Conservation (phyloP, 1,139 yeast species). For the Protomyces arabidopsidicola region DNA sequence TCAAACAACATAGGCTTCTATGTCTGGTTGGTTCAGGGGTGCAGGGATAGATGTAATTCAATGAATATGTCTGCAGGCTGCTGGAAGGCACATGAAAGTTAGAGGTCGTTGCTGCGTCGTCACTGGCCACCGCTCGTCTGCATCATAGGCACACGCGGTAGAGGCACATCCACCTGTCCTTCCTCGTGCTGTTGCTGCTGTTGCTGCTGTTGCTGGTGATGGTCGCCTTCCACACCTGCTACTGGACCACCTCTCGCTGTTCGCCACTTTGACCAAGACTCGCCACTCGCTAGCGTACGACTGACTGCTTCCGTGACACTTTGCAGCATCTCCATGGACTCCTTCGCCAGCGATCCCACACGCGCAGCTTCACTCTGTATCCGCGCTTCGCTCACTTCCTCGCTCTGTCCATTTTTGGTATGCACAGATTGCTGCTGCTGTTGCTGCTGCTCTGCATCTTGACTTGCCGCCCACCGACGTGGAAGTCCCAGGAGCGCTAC, state of each 20-base stretch:
- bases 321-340: constrained; percentile 3
- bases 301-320: constrained; percentile 16
- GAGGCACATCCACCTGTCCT: neutral
- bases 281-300: constrained; percentile 18
- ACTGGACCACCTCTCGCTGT: neutral
- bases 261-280: constrained; percentile 17
- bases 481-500: constrained; percentile 75
- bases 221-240: neutral
- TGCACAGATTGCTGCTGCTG: neutral
- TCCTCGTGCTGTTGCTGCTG: neutral
- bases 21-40: no score
- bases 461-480: constrained; percentile 50
- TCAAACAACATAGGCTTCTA: neutral
- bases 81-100: neutral
- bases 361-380: neutral
- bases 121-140: neutral
- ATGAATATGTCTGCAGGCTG: no score
- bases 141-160: neutral
- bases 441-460: neutral
- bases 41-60: no score
- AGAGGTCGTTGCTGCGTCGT: neutral
- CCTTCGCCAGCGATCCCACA: neutral
- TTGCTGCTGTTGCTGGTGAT: neutral
- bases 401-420: neutral
- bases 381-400: neutral